A percentile compares a stretch with the other conserved stretches of the same genome.
phyloP scores from a whole-genome alignment of 176 grass and related monocot genomes.

The Oryza glumipatula region DNA sequence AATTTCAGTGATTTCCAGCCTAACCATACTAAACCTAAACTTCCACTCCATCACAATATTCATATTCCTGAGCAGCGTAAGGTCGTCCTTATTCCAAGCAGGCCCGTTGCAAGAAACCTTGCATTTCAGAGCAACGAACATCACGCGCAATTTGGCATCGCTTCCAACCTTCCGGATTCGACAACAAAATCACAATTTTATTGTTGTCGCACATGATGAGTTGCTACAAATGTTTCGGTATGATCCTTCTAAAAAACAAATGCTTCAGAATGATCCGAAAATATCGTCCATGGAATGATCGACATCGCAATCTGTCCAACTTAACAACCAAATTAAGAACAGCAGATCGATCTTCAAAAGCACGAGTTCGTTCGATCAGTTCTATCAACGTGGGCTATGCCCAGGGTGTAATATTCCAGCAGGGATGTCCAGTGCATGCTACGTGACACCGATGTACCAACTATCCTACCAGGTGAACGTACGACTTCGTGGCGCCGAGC shows the following conservation, averaged over 20 bases:
- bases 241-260: not conserved
- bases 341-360: not conserved
- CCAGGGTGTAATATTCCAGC: slow-evolving; percentile 62
- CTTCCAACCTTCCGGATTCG: not conserved
- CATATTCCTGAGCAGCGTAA: not conserved
- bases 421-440: slow-evolving; percentile 1
- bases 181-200: not conserved
- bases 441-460: slow-evolving; percentile 48
- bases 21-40: slow-evolving; percentile 8
- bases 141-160: not conserved
- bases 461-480: slow-evolving; percentile 30
- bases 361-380: not conserved
- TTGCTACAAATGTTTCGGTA: not conserved
- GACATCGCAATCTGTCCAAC: not conserved
- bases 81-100: not conserved
- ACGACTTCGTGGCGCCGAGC: slow-evolving; percentile 27
- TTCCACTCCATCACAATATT: not conserved
- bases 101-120: not conserved
- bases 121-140: not conserved
- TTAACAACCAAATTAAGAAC: not conserved
- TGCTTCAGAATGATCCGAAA: not conserved
- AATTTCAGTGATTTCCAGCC: slow-evolving; percentile 22
- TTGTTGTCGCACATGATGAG: not conserved
- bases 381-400: slow-evolving; percentile 27
- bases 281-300: slow-evolving; percentile 16